Evolutionary conservation across 2,329 filamentous ascomycete species (phyloP).

Genomic region (Botryotinia narcissicola): DNA sequence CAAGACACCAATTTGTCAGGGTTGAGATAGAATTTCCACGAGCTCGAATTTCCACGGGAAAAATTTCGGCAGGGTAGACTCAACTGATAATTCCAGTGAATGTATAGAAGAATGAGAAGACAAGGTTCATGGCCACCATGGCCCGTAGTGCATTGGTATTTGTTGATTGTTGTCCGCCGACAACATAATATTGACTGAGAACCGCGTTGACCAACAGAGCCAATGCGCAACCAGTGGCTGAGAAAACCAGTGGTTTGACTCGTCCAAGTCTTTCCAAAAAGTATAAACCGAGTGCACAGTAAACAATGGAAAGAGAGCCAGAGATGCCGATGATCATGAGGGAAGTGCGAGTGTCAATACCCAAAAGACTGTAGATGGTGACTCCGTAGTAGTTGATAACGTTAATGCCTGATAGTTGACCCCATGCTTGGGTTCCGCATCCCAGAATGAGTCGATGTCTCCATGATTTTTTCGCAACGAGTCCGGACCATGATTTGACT

Average conservation of each 20-base stretch:
- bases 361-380: slow-evolving; percentile 61
- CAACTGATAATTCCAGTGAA: slow-evolving; percentile 54
- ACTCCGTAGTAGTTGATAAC: slow-evolving; percentile 34
- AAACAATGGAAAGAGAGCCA: slow-evolving; percentile 48
- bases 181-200: slow-evolving; percentile 49
- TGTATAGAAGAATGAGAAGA: slow-evolving; percentile 47
- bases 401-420: neutral
- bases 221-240: slow-evolving; percentile 47
- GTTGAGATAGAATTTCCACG: slow-evolving; percentile 55
- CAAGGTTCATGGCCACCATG: slow-evolving; percentile 20
- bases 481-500: neutral
- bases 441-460: neutral
- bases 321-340: slow-evolving; percentile 52
- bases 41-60: slow-evolving; percentile 52
- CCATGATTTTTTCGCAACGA: neutral
- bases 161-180: slow-evolving; percentile 41
- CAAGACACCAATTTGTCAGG: slow-evolving; percentile 55
- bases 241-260: slow-evolving; percentile 43
- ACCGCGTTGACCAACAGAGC: slow-evolving; percentile 55
- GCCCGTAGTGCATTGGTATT: neutral
- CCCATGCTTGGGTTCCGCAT: neutral
- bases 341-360: slow-evolving; percentile 45
- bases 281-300: slow-evolving; percentile 43
- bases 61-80: slow-evolving; percentile 58
- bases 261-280: slow-evolving; percentile 36